Conservation (phyloP, 1,139 yeast genomes). For the Torulaspora pretoriensis region DNA sequence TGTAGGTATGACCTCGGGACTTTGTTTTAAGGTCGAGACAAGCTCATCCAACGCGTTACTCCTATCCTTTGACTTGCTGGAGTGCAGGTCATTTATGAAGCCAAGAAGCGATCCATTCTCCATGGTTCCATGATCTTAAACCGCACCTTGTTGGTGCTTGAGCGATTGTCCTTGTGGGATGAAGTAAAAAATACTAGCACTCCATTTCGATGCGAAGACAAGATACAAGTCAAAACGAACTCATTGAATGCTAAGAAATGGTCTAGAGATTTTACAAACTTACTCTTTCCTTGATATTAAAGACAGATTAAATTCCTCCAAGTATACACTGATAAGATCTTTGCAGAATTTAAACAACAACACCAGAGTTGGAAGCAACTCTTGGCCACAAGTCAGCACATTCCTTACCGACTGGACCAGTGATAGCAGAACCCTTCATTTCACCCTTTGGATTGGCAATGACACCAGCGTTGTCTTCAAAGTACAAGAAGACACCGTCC, state of each 20-base stretch:
- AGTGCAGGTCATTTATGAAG: slow-evolving; percentile 36
- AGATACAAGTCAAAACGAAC: background rate
- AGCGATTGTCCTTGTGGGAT: background rate
- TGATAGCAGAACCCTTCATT: slow-evolving; percentile 99
- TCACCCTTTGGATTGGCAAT: slow-evolving; percentile 99
- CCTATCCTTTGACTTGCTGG: slow-evolving; percentile 51
- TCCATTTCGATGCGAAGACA: background rate
- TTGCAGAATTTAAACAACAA: slow-evolving; percentile 72
- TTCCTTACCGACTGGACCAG: slow-evolving; percentile 99
- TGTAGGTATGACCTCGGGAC: slow-evolving; percentile 24
- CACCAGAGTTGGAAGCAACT: slow-evolving; percentile 99
- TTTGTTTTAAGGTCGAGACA: slow-evolving; percentile 33
- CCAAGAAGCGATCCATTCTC: slow-evolving; percentile 12
- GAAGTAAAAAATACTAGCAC: no score
- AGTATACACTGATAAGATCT: slow-evolving; percentile 16
- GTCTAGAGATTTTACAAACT: slow-evolving; percentile 2
- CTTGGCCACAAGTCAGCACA: slow-evolving; percentile 99
- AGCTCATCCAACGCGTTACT: slow-evolving; percentile 47
- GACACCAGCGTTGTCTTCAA: slow-evolving; percentile 99
- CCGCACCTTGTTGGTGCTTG: background rate
- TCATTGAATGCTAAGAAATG: background rate
- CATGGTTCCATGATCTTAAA: slow-evolving; percentile 6
- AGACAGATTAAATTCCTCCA: slow-evolving; percentile 18
- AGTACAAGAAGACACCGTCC: slow-evolving; percentile 99
- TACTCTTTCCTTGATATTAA: slow-evolving; percentile 9